Conservation (phyloP, 768 basidiomycete genomes). For the Naganishia vaughanmartiniae region DNA sequence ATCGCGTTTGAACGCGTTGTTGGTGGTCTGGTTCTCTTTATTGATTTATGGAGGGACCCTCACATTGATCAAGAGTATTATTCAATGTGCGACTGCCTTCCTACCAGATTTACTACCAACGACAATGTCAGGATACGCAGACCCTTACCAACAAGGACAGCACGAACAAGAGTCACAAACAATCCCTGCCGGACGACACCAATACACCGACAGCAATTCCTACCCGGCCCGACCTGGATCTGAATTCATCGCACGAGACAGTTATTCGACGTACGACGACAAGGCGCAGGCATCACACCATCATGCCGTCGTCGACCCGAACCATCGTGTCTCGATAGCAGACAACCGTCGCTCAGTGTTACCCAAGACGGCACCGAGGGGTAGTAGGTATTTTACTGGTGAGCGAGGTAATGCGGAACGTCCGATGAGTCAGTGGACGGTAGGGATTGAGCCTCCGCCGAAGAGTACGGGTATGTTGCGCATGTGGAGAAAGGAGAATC, state of each 20-base stretch:
- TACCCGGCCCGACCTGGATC: conserved; percentile 8
- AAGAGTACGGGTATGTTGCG: conserved; percentile 49
- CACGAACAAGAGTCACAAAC: conserved; percentile 1
- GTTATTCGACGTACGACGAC: conserved; percentile 10
- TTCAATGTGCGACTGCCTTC: no score
- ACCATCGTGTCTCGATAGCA: not conserved
- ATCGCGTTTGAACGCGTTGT: no score
- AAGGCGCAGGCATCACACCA: not conserved
- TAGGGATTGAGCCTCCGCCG: conserved; percentile 33
- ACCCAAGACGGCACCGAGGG: conserved; percentile 21
- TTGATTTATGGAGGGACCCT: no score
- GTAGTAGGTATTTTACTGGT: conserved; percentile 20
- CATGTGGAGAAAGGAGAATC: conserved; percentile 52
- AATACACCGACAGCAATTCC: conserved; percentile 21
- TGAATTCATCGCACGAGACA: not conserved
- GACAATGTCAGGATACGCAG: conserved; percentile 21
- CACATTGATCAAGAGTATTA: no score
- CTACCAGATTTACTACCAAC: not conserved
- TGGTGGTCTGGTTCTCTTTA: no score
- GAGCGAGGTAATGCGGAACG: conserved; percentile 20
- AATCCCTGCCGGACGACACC: not conserved
- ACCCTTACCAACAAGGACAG: not conserved
- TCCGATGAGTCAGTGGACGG: conserved; percentile 31
- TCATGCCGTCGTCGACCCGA: not conserved
- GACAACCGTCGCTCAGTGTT: conserved; percentile 1